Evolutionary conservation across 345 rosid genomes (phyloP).

Genomic region (Nasturtium officinale): DNA sequence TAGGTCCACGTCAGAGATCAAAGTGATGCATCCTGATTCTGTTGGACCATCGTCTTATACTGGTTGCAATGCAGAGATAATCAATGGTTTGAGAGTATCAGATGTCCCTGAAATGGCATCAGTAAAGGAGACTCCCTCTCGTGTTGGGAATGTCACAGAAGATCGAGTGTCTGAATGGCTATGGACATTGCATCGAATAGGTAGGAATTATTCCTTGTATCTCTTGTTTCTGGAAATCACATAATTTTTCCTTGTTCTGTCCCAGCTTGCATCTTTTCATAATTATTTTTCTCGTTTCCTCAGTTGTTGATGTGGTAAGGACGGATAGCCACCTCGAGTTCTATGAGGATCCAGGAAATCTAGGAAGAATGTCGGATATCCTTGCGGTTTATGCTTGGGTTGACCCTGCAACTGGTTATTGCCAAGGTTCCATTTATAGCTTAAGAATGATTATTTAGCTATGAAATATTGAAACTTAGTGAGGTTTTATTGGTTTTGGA

Average conservation of each 20-base stretch:
- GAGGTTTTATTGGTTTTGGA: conserved; percentile 8
- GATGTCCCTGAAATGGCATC: conserved; percentile 61
- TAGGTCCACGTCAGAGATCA: conserved; percentile 63
- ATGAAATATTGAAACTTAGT: neutral
- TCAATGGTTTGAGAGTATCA: conserved; percentile 60
- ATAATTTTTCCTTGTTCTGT: neutral
- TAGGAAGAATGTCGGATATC: conserved; percentile 94
- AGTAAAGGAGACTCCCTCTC: conserved; percentile 48
- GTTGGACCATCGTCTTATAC: conserved; percentile 48
- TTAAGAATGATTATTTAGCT: neutral
- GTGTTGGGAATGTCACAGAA: conserved; percentile 49
- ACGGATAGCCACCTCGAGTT: conserved; percentile 94
- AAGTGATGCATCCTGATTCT: conserved; percentile 51
- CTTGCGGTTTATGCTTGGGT: conserved; percentile 98
- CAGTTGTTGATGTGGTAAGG: conserved; percentile 96
- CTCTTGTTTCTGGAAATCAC: conserved; percentile 13
- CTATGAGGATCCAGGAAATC: conserved; percentile 75
- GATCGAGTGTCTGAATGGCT: conserved; percentile 88
- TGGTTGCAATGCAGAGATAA: conserved; percentile 48
- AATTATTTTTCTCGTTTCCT: conserved; percentile 32
- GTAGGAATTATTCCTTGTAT: conserved; percentile 43
- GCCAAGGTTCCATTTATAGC: conserved; percentile 67
- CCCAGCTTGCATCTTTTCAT: conserved; percentile 7
- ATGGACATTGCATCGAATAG: conserved; percentile 92
- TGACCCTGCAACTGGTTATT: conserved; percentile 94